phyloP scores from a whole-genome alignment of 1,284 basidiomycete species.

The Naganishia liquefaciens region DNA sequence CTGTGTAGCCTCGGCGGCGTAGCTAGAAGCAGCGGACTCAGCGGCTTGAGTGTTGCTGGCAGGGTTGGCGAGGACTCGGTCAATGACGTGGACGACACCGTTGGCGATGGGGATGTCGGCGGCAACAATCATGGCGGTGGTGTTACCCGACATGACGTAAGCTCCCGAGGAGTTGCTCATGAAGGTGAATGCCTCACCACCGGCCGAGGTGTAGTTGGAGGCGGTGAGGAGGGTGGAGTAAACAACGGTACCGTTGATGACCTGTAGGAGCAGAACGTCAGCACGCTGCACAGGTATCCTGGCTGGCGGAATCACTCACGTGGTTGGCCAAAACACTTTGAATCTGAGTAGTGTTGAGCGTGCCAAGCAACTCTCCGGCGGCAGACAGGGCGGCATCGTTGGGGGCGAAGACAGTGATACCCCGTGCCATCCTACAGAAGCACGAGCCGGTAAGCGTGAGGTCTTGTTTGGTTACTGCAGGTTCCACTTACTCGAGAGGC shows the following conservation, averaged over 20 bases:
- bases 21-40: constrained; percentile 59
- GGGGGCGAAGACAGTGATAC: constrained; percentile 72
- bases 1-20: constrained; percentile 38
- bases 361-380: constrained; percentile 52
- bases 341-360: constrained; percentile 58
- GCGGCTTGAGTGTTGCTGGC: constrained; percentile 60
- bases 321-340: constrained; percentile 64
- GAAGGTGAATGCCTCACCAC: constrained; percentile 63
- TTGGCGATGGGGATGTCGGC: constrained; percentile 68
- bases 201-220: constrained; percentile 60
- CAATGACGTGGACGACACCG: constrained; percentile 72
- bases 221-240: constrained; percentile 63
- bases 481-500: constrained; percentile 46
- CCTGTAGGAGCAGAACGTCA: constrained; percentile 49
- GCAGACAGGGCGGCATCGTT: constrained; percentile 59
- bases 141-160: constrained; percentile 62
- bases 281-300: background rate
- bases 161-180: constrained; percentile 63
- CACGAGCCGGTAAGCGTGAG: background rate
- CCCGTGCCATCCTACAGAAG: constrained; percentile 47
- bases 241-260: constrained; percentile 67
- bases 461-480: background rate
- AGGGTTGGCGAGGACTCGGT: constrained; percentile 64
- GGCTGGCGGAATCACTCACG: constrained; percentile 54
- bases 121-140: constrained; percentile 62